phyloP scores from a whole-genome alignment of 2,329 filamentous ascomycete genomes.

The Neonectria hederae region DNA sequence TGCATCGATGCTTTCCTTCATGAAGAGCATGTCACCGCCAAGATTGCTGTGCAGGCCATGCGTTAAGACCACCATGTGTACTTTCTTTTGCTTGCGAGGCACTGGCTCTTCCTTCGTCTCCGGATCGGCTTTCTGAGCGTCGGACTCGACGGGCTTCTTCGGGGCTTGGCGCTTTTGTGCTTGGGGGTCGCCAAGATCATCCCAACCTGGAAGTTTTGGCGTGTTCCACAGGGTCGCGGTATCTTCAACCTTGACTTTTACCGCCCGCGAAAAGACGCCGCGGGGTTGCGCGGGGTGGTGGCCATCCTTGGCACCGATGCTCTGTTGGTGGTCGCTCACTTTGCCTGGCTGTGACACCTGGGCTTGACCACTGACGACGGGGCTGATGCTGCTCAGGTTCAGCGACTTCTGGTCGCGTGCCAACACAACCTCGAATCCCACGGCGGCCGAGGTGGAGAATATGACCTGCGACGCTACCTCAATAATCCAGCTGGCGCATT shows the following conservation, averaged over 20 bases:
- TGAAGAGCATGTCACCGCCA: slow-evolving; percentile 93
- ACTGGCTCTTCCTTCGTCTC: slow-evolving; percentile 39
- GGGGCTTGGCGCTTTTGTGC: slow-evolving; percentile 33
- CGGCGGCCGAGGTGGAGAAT: slow-evolving; percentile 88
- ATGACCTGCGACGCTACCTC: slow-evolving; percentile 93
- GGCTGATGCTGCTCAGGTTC: slow-evolving; percentile 65
- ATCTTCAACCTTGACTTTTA: slow-evolving; percentile 84
- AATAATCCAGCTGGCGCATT: slow-evolving; percentile 84
- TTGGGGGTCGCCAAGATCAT: slow-evolving; percentile 51
- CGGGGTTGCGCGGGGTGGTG: slow-evolving; percentile 71
- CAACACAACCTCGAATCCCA: slow-evolving; percentile 87
- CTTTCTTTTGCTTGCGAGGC: slow-evolving; percentile 72
- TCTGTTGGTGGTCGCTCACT: slow-evolving; percentile 79
- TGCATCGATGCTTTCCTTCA: slow-evolving; percentile 96
- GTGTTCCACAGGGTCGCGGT: slow-evolving; percentile 92
- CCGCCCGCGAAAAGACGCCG: slow-evolving; percentile 85
- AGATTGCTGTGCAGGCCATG: slow-evolving; percentile 97
- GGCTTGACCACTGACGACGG: slow-evolving; percentile 56
- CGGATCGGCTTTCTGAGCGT: slow-evolving; percentile 46
- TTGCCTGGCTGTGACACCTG: slow-evolving; percentile 72
- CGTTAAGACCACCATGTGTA: slow-evolving; percentile 92
- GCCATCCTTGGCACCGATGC: slow-evolving; percentile 63
- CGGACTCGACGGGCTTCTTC: slow-evolving; percentile 48
- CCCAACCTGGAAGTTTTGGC: slow-evolving; percentile 78
- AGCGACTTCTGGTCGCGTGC: slow-evolving; percentile 87